Evolutionary conservation across 1,139 yeast species (phyloP).

Genomic region (Blastobotrys illinoisensis): DNA sequence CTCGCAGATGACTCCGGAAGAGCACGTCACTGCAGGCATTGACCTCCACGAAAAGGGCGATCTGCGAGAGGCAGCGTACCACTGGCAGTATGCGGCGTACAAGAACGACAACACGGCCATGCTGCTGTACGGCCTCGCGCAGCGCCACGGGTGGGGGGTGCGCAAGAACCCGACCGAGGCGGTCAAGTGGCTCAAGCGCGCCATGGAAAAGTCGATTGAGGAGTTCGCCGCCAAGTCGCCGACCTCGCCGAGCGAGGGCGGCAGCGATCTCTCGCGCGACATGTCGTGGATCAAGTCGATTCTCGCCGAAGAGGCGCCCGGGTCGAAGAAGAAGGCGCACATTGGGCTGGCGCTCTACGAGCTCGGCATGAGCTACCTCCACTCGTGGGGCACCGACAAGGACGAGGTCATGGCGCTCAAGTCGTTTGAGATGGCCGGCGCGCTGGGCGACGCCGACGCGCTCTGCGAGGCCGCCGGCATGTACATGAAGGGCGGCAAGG

Average conservation of each 20-base stretch:
- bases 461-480: slow-evolving; percentile 68
- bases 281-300: background rate
- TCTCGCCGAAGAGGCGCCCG: slow-evolving; percentile 12
- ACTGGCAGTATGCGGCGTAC: slow-evolving; percentile 57
- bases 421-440: slow-evolving; percentile 60
- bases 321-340: slow-evolving; percentile 27
- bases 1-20: slow-evolving; percentile 29
- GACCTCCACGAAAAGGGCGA: slow-evolving; percentile 54
- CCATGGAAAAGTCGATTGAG: slow-evolving; percentile 33
- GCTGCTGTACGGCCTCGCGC: slow-evolving; percentile 64
- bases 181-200: slow-evolving; percentile 54
- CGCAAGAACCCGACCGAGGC: slow-evolving; percentile 53
- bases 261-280: background rate
- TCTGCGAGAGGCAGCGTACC: slow-evolving; percentile 64
- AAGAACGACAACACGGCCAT: slow-evolving; percentile 62
- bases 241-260: background rate
- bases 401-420: slow-evolving; percentile 57
- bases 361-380: slow-evolving; percentile 54
- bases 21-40: slow-evolving; percentile 48
- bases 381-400: slow-evolving; percentile 54
- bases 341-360: slow-evolving; percentile 46
- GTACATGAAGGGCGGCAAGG: slow-evolving; percentile 54
- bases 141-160: slow-evolving; percentile 68
- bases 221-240: slow-evolving; percentile 5
- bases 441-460: slow-evolving; percentile 64